Conservation (phyloP, 2,329 filamentous ascomycete genomes). For the Rhytidhysteron rufulum region DNA sequence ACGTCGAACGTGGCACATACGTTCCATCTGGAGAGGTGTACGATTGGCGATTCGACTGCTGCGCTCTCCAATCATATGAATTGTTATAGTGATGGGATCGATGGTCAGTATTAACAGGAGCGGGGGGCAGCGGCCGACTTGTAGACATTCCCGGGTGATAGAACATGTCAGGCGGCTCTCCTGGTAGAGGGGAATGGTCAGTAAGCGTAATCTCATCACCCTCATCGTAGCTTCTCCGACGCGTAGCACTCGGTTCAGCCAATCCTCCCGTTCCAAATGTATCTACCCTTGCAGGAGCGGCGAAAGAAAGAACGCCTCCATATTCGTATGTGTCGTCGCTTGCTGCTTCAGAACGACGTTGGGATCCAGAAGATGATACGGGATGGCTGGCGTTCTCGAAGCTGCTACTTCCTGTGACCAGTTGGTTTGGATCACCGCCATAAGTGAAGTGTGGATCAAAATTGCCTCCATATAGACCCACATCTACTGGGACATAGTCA, state of each 20-base stretch:
- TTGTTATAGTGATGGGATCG: constrained; percentile 35
- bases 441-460: constrained; percentile 62
- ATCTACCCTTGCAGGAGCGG: constrained; percentile 69
- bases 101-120: constrained; percentile 56
- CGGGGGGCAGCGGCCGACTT: constrained; percentile 58
- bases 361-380: constrained; percentile 43
- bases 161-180: constrained; percentile 82
- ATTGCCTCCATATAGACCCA: constrained; percentile 71
- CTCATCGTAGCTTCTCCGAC: constrained; percentile 86
- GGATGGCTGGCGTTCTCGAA: constrained; percentile 33
- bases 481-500: constrained; percentile 68
- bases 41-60: constrained; percentile 24
- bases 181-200: constrained; percentile 37
- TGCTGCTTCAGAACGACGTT: constrained; percentile 41
- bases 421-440: constrained; percentile 47
- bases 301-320: constrained; percentile 48
- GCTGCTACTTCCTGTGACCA: constrained; percentile 31
- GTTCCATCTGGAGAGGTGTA: constrained; percentile 29
- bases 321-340: constrained; percentile 41
- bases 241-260: constrained; percentile 62
- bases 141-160: constrained; percentile 78
- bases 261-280: constrained; percentile 87
- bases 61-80: constrained; percentile 47
- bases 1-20: constrained; percentile 45
- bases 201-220: constrained; percentile 67